phyloP scores from a whole-genome alignment of 192 early-diverging fungal species.

The Coemansia sp. region DNA sequence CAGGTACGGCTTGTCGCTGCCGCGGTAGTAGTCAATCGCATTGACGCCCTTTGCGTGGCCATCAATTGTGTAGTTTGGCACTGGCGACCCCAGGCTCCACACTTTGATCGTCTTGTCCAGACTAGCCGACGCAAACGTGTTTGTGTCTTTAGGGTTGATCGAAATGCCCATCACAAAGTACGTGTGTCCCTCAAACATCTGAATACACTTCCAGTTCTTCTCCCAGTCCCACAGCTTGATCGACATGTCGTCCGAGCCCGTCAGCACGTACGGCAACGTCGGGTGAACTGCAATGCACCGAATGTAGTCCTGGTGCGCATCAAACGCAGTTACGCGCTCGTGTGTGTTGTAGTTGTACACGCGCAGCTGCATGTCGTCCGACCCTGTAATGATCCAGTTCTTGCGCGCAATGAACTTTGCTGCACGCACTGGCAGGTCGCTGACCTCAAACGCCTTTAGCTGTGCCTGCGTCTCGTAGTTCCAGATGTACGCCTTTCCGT shows the following conservation, averaged over 20 bases:
- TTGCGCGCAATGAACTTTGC: conserved; percentile 97
- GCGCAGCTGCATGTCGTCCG: conserved; percentile 95
- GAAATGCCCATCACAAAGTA: conserved; percentile 97
- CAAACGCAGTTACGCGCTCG: conserved; percentile 94
- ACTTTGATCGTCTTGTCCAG: conserved; percentile 97
- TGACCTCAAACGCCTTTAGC: conserved; percentile 97
- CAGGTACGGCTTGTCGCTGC: conserved; percentile 96
- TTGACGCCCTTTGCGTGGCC: conserved; percentile 99
- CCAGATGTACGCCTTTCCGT: conserved; percentile 95
- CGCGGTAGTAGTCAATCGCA: conserved; percentile 97
- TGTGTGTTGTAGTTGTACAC: conserved; percentile 99
- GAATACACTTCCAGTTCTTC: conserved; percentile 94
- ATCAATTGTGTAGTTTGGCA: conserved; percentile 95
- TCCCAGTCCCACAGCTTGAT: conserved; percentile 99
- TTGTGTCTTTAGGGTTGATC: conserved; percentile 99
- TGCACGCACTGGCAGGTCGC: conserved; percentile 94
- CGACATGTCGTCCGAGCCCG: conserved; percentile 94
- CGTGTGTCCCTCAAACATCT: conserved; percentile 97
- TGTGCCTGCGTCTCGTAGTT: conserved; percentile 96
- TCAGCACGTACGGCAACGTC: conserved; percentile 90
- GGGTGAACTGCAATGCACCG: conserved; percentile 95
- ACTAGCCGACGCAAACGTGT: conserved; percentile 97
- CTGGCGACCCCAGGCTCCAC: conserved; percentile 90
- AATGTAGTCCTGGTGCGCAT: conserved; percentile 97
- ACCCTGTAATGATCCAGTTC: conserved; percentile 94